Evolutionary conservation across 768 basidiomycete species (phyloP).

Genomic region (Exidia glandulosa): DNA sequence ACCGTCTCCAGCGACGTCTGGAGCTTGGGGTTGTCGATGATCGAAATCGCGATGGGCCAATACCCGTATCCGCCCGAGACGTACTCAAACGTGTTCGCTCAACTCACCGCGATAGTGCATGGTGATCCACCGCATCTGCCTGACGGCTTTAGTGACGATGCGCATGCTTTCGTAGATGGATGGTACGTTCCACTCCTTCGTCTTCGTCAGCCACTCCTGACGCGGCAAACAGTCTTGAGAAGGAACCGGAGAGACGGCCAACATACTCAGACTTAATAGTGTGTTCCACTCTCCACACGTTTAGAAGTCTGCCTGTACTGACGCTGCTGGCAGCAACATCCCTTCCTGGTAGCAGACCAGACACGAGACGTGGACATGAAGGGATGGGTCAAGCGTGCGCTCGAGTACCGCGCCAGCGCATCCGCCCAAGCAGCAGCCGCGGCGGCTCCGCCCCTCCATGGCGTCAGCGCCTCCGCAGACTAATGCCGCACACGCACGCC

Average conservation of each 20-base stretch:
- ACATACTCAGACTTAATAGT: conserved; percentile 81
- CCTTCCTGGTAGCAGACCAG: conserved; percentile 57
- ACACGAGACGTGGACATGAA: conserved; percentile 69
- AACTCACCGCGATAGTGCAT: conserved; percentile 91
- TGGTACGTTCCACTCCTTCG: conserved; percentile 35
- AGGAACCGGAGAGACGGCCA: conserved; percentile 67
- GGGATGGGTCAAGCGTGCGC: conserved; percentile 60
- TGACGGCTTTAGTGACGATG: conserved; percentile 50
- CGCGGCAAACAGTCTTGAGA: conserved; percentile 37
- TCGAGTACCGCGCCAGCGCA: conserved; percentile 9
- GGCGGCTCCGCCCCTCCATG: too few relatives aligned
- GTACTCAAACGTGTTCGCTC: conserved; percentile 94
- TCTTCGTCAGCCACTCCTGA: not conserved
- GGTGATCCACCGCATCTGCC: conserved; percentile 87
- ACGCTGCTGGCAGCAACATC: conserved; percentile 69
- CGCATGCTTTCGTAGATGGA: conserved; percentile 69
- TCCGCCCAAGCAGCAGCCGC: too few relatives aligned
- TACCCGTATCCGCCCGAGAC: conserved; percentile 98
- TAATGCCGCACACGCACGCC: too few relatives aligned
- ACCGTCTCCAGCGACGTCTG: conserved; percentile 96
- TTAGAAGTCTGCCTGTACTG: too few relatives aligned
- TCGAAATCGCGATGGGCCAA: conserved; percentile 80
- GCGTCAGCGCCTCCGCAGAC: too few relatives aligned
- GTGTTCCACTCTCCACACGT: too few relatives aligned
- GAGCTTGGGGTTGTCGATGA: conserved; percentile 89